Percentiles rank a stretch among this genome's conserved stretches.
Evolutionary conservation across 1,284 basidiomycete genomes (phyloP).

Genomic region (Boletellus dicymbophilus): DNA sequence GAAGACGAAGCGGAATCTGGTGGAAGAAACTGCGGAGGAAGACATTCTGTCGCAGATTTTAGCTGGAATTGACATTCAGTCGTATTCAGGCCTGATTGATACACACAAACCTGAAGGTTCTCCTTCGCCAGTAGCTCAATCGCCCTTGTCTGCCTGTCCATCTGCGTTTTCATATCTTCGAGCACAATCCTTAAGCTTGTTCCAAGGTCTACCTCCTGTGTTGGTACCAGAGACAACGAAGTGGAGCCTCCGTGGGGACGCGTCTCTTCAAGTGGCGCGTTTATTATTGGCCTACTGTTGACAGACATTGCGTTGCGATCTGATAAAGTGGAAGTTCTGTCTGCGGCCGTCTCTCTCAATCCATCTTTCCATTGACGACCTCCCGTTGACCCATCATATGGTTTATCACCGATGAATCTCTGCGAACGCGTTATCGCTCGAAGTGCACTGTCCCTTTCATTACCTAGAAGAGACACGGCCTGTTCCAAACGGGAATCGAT

Average conservation of each 20-base stretch:
- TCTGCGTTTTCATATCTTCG: constrained; percentile 33
- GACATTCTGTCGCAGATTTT: constrained; percentile 20
- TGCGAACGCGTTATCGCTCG: constrained; percentile 21
- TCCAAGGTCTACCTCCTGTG: constrained; percentile 25
- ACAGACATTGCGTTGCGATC: constrained; percentile 14
- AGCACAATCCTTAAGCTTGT: constrained; percentile 27
- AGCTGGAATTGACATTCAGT: constrained; percentile 20
- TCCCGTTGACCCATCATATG: constrained; percentile 7
- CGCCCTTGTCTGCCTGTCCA: constrained; percentile 33
- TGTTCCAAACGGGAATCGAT: constrained; percentile 42
- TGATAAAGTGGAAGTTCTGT: constrained; percentile 11
- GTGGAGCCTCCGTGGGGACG: constrained; percentile 13
- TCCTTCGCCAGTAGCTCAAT: constrained; percentile 32
- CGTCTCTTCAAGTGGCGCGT: constrained; percentile 12
- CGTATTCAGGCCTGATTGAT: not conserved
- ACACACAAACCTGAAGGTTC: constrained; percentile 29
- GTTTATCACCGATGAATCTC: constrained; percentile 9
- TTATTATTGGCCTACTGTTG: constrained; percentile 7
- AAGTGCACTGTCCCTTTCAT: constrained; percentile 34
- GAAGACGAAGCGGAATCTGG: constrained; percentile 18
- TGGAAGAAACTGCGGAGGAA: constrained; percentile 9
- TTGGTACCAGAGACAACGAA: constrained; percentile 14
- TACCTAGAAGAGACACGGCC: constrained; percentile 37
- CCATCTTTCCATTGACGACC: constrained; percentile 15
- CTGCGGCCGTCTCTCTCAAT: constrained; percentile 15